Base-by-base conservation (phyloP, 306 rosid species). In the Acmispon strigosus region DNA sequence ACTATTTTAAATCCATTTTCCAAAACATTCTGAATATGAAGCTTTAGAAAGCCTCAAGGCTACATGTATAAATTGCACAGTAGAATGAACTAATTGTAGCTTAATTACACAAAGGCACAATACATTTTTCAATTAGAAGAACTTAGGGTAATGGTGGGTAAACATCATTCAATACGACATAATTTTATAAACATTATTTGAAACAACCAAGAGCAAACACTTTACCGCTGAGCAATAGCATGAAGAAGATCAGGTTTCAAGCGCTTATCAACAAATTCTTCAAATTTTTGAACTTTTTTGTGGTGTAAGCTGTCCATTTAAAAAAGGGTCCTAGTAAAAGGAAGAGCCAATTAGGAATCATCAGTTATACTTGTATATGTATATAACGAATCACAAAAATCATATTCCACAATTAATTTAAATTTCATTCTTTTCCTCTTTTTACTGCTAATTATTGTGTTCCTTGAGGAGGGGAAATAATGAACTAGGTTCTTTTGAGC, bases 211-310 rank as follows among this genome's bases (percentile, higher is more conserved):
- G 20, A 76, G 64, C 14, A 65, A 37, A 43, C 45, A 44, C n/a
- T 9, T 44, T 85, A 91, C 99, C 99, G 75, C 80, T 89, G 88
- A 79, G 84, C 80, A 13, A 85, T 82, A 63, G 92, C 91, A 43
- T 52, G 90, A 66, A 89, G 81, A 56, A 94, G 96, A 76, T 94
- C 92, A 0, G 99, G 99, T 75, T 94, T 94, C 77, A 94, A 82
- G 39, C 96, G 91, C 50, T 75, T 73, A 62, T 94, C 97, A 16
- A 94, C 84, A 65, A 91, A 91, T 59, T 94, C 96, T 88, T 94
- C 99, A 45, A 16, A 87, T 73, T 71, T 89, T 51, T 62, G 82
- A 32, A 89, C 52, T 82, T 94, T 91, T 41, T 80, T 84, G 18
- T 75, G 86, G 65, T 69, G 78, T 54, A 55, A 34, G 72, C 37